A percentile compares a stretch with the other conserved stretches of the same genome.
Conservation (phyloP, 768 basidiomycete genomes). For the Pisolithus sp. region DNA sequence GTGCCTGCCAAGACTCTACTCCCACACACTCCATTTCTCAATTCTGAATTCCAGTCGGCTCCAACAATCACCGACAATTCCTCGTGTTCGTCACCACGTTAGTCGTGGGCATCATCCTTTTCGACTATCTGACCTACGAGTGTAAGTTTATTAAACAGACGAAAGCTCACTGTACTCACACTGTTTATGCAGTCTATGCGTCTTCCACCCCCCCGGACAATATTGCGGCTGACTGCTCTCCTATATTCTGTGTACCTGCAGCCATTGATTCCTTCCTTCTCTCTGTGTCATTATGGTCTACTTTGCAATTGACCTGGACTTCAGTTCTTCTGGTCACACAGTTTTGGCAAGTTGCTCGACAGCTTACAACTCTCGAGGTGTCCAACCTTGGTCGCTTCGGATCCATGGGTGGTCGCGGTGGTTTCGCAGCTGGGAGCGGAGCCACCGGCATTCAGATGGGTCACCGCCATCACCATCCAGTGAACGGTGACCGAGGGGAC, state of each 20-base stretch:
- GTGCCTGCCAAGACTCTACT: conserved; percentile 22
- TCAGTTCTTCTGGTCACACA: conserved; percentile 79
- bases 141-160: conserved; percentile 45
- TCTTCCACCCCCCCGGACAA: conserved; percentile 21
- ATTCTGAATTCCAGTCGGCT: conserved; percentile 54
- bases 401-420: conserved; percentile 91
- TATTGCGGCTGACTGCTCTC: conserved; percentile 14
- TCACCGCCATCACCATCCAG: conserved; percentile 47
- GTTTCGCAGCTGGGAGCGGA: conserved; percentile 40
- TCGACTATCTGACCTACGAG: conserved; percentile 78
- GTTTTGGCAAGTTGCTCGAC: conserved; percentile 85
- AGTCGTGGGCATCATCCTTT: conserved; percentile 71
- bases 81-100: conserved; percentile 85
- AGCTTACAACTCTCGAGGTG: conserved; percentile 96
- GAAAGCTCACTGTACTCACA: neutral
- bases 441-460: conserved; percentile 59
- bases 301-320: conserved; percentile 95
- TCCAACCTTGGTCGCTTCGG: conserved; percentile 93
- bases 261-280: conserved; percentile 79
- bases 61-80: conserved; percentile 94
- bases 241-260: conserved; percentile 59
- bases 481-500: conserved; percentile 45
- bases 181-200: conserved; percentile 46
- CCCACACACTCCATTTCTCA: neutral
- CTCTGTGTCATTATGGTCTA: conserved; percentile 75